Evolutionary conservation across 768 basidiomycete species (phyloP), one percentile per base, ranked within the genome.

Genomic region (Clavaria fumosa): DNA sequence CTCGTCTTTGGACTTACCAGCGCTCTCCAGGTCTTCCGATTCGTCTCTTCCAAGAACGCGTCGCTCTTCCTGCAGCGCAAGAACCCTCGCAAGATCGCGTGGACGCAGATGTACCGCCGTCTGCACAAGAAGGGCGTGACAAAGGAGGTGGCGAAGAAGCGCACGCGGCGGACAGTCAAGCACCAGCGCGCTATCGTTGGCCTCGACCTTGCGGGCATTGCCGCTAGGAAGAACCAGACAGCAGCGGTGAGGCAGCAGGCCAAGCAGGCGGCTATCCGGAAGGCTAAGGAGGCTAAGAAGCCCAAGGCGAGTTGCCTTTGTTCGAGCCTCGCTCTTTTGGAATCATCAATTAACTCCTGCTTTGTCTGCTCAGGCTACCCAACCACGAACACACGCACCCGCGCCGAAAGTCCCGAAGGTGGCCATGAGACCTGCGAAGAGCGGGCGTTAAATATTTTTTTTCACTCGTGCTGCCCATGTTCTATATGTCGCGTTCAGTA

Each of bases 101-200:
- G 93, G 93, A 97, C 93, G 26, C 63, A 68, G 51, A 74, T 82
- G 44, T 93, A 83, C 72, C 82, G 86, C 47, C 82, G 90, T 51
- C 86, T 95, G 80, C 95, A 97, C 77, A 95, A 93, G 78, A 99
- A 99, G 78, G 95, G 95, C 60, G 76, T 97, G 60, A 90, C 90
- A 35, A 93, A 97, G 66, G 93, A 97, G 64, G 83, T 91, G 37
- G 89, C 90, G 53, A 99, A 97, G 88, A 96, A 95, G 70, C 82
- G 93, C 47, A 83, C 84, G 35, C 84, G 91, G 63, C 78, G 80
- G 62, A 89, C 86, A 46, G 88, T 97, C 55, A 99, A 97, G 71
- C 78, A 88, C 68, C 79, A 93, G 67, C 88, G 95, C 55, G 95
- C 95, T 45, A 89, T 97, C 60, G 89, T 90, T 53, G 95, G 95